Evolutionary conservation across 1,284 basidiomycete species (phyloP).

Genomic region (Amylostereum areolatum): DNA sequence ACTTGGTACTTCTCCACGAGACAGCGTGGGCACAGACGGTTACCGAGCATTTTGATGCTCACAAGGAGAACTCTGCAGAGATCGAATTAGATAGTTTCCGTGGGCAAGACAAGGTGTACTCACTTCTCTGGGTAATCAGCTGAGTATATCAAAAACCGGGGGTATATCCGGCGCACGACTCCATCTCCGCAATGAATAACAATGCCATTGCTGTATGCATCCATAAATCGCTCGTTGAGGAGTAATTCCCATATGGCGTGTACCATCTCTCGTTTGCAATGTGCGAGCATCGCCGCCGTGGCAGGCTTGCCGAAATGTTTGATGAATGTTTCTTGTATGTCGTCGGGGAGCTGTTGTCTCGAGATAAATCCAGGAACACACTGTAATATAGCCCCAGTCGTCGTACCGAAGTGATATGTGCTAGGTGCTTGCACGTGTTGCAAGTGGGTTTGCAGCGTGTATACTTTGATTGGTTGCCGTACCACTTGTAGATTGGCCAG

Average conservation of each 20-base stretch:
- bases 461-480: slow-evolving; percentile 25
- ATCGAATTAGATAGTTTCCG: neutral
- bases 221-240: slow-evolving; percentile 17
- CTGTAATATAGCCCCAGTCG: too few relatives aligned
- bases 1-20: slow-evolving; percentile 11
- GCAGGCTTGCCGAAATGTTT: too few relatives aligned
- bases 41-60: slow-evolving; percentile 8
- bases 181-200: slow-evolving; percentile 16
- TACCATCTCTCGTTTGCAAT: slow-evolving; percentile 17
- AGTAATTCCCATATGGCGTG: slow-evolving; percentile 13
- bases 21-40: slow-evolving; percentile 26
- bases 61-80: slow-evolving; percentile 13
- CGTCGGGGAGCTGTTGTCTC: too few relatives aligned
- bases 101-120: slow-evolving; percentile 1
- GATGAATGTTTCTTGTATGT: too few relatives aligned
- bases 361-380: too few relatives aligned
- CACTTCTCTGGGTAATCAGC: slow-evolving; percentile 21
- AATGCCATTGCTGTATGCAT: slow-evolving; percentile 18
- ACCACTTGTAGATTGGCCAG: slow-evolving; percentile 25
- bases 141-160: slow-evolving; percentile 17
- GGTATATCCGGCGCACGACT: slow-evolving; percentile 13
- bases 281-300: slow-evolving; percentile 7
- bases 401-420: slow-evolving; percentile 16
- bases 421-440: slow-evolving; percentile 15
- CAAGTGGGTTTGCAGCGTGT: slow-evolving; percentile 12